Evolutionary conservation across 768 basidiomycete genomes (phyloP), one percentile per base, ranked within the genome.

Genomic region (Cytidiella melzeri): DNA sequence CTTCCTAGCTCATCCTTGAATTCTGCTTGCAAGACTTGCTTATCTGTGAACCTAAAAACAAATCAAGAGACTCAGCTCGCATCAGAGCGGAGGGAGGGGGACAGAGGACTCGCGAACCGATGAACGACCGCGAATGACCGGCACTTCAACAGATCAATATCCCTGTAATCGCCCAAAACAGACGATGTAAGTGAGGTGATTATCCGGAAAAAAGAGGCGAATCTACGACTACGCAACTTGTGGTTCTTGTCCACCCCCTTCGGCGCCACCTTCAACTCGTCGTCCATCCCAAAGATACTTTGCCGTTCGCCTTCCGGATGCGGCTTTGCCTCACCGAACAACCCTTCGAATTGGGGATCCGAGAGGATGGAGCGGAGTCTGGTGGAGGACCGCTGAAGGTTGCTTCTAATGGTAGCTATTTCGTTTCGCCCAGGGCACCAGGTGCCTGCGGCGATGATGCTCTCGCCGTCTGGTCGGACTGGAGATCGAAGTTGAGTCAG

Each of bases 111-210:
- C 4, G 67, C 73, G 44, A 53, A 88, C 89, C 63, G 62, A 55
- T 83, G 75, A 0, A 75, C 62, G 2, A 94, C 89, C 2, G 76
- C 83, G 27, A 91, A 80, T 15, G 83, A 82, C 21, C 92, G 80
- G 52, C 88, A 84, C 65, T 89, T 90, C 53, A 99, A 69, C 43
- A 98, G 68, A 64, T 95, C 94, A 55, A 99, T 97, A 62, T 97
- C 92, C 64, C 85, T 88, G 52, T 24, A 40, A 44, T 15, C 30
- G 42, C 24, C 27, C 47, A 19, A 24, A 23, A 26, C 11, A n/a
- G 26, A 11, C 12, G 12, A 7, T 18, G 13, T n/a, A 24, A 40
- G 3, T 13, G 6, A 4, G 36, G 4, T 30, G 7, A 51, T n/a
- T n/a, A n/a, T n/a, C n/a, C n/a, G n/a, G n/a, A n/a, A n/a, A n/a